These are phyloP conservation scores for Cerioporus squamosus DNA, from an alignment of 1,284 basidiomycete species.

Conservation along the genomic window DNA sequence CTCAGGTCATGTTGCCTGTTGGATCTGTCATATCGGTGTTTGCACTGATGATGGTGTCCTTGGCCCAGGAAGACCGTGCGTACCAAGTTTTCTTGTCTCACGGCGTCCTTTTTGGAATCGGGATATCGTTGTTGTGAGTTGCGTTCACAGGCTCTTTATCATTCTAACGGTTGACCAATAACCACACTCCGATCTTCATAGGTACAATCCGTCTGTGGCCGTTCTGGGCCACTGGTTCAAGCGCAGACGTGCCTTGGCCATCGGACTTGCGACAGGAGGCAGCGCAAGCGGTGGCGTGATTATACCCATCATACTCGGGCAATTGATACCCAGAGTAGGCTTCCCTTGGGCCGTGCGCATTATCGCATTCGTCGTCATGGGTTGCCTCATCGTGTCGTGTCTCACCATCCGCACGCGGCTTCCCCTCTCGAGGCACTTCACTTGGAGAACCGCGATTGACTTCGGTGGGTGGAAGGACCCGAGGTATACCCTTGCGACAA, in stretches of 20 bases:
- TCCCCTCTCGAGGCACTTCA: constrained; percentile 26
- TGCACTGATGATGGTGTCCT: constrained; percentile 40
- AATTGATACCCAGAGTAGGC: constrained; percentile 55
- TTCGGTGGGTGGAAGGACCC: constrained; percentile 35
- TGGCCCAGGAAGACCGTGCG: constrained; percentile 36
- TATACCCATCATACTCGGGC: constrained; percentile 66
- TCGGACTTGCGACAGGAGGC: constrained; percentile 46
- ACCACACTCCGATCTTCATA: background rate
- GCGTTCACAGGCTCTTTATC: background rate
- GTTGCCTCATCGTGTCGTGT: constrained; percentile 34
- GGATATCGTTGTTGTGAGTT: constrained; percentile 37
- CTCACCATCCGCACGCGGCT: constrained; percentile 35
- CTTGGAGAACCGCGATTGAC: constrained; percentile 33
- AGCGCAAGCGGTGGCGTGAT: constrained; percentile 59
- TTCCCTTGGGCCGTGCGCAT: constrained; percentile 62
- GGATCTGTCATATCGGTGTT: constrained; percentile 38
- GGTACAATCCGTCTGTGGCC: constrained; percentile 14
- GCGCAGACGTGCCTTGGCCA: constrained; percentile 56
- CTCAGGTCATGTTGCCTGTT: constrained; percentile 35
- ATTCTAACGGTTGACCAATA: too few species aligned
- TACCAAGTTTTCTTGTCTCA: constrained; percentile 44
- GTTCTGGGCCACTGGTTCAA: constrained; percentile 23
- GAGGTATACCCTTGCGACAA: constrained; percentile 33
- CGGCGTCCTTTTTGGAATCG: constrained; percentile 39
- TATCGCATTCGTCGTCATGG: constrained; percentile 35